These are phyloP conservation scores for Sarocladium kiliense DNA, from an alignment of 2,329 filamentous ascomycete genomes.

Conservation along the genomic window DNA sequence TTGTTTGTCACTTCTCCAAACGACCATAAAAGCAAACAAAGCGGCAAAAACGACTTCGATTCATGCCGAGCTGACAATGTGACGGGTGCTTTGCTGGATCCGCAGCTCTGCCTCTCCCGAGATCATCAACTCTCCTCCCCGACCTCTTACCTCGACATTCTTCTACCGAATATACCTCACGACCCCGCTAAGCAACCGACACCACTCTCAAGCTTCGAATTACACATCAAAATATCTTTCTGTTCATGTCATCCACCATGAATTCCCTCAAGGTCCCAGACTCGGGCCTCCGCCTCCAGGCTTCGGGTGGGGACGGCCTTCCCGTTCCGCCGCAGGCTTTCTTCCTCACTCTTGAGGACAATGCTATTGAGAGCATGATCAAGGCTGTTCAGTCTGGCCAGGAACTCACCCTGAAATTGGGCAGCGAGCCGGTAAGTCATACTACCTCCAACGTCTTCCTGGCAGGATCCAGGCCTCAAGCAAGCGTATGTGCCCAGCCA, in stretches of 20 bases:
- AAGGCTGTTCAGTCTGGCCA: conserved; percentile 52
- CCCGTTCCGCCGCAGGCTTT: conserved; percentile 50
- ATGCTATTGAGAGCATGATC: conserved; percentile 58
- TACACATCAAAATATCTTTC: neutral
- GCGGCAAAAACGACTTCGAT: neutral
- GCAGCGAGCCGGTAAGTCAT: conserved; percentile 52
- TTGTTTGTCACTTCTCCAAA: neutral
- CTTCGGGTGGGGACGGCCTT: conserved; percentile 37
- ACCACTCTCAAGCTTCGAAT: neutral
- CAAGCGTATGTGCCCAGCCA: neutral
- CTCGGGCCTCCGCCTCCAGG: conserved; percentile 51
- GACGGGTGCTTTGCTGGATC: conserved; percentile 4
- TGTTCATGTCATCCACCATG: conserved; percentile 28
- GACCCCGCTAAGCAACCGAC: neutral
- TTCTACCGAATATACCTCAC: neutral
- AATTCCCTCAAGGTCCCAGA: conserved; percentile 52
- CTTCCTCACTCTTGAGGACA: conserved; percentile 51
- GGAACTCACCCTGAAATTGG: conserved; percentile 52
- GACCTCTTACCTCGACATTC: neutral
- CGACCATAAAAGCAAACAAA: conserved; percentile 1
- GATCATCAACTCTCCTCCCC: neutral
- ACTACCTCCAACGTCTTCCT: neutral
- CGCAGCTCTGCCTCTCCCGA: conserved; percentile 1
- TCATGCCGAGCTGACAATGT: conserved; percentile 5
- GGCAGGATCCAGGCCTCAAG: neutral